These are phyloP conservation scores for Psilocybe azurescens DNA, from an alignment of 768 basidiomycete species.

Conservation along the genomic window DNA sequence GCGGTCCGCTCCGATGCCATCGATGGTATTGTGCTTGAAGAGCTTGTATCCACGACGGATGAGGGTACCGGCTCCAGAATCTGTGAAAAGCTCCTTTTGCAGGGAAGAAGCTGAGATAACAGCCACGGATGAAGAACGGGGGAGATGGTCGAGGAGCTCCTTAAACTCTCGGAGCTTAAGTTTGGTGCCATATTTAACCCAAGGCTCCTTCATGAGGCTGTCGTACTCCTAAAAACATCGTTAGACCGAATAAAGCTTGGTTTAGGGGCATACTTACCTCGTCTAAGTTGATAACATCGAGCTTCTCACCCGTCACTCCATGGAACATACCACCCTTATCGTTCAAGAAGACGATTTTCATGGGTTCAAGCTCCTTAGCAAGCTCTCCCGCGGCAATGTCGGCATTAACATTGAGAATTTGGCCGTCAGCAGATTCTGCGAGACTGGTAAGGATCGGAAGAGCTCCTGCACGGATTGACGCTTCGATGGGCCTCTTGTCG, in stretches of 20 bases:
- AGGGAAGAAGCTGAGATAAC: conserved; percentile 93
- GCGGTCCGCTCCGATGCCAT: conserved; percentile 88
- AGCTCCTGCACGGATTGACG: conserved; percentile 94
- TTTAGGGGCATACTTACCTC: conserved; percentile 60
- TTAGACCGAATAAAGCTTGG: neutral
- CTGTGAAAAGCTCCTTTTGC: conserved; percentile 98
- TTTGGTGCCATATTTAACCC: conserved; percentile 99
- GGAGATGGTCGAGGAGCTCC: conserved; percentile 96
- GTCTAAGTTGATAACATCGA: conserved; percentile 96
- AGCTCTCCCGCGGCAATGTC: conserved; percentile 98
- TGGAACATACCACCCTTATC: conserved; percentile 99
- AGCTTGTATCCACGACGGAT: conserved; percentile 99
- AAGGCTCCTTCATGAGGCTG: conserved; percentile 94
- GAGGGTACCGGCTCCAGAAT: conserved; percentile 96
- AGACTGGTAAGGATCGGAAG: conserved; percentile 95
- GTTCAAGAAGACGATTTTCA: conserved; percentile 98
- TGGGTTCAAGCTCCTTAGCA: conserved; percentile 95
- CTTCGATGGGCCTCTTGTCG: conserved; percentile 96
- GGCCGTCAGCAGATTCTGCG: conserved; percentile 95
- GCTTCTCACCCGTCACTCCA: conserved; percentile 94
- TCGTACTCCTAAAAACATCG: conserved; percentile 80
- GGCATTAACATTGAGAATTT: conserved; percentile 98
- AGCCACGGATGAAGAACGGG: conserved; percentile 96
- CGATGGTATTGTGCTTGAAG: conserved; percentile 84
- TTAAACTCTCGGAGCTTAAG: conserved; percentile 99